Evolutionary conservation across 176 grass and related monocot genomes (phyloP), one percentile per base, ranked within the genome.

Genomic region (Microstegium vimineum): DNA sequence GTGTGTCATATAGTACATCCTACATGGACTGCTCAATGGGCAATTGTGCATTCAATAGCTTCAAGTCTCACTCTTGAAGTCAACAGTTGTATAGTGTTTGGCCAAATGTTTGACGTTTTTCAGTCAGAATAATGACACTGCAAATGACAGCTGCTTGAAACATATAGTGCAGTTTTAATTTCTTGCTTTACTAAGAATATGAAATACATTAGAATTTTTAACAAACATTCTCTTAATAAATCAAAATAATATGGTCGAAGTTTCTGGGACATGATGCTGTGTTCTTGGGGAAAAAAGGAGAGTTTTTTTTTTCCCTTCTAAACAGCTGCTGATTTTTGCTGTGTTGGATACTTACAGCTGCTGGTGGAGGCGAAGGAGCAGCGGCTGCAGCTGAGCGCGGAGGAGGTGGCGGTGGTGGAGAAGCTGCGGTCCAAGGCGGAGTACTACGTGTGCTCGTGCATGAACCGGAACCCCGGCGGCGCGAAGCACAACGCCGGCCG

Each of bases 391-490:
- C 85, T 93, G 32, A 71, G 65, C 52, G 60, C 54, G 0, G 61
- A 87, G 62, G 68, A 93, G 26, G 85, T 47, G 5, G 71, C 38
- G 18, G 87, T 85, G 61, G 76, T 95, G 22, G 91, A 93, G 77
- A 46, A 85, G 75, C 90, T 82, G 71, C 80, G 72, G 0, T 82
- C 84, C 4, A 99, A 95, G 40, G 93, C 69, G 0, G 93, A 93
- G 63, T 83, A 85, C 87, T 98, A 91, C 82, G 68, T 95, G 31
- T 99, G 96, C 87, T 93, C 96, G 26, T 93, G 91, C 81, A 84
- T 99, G 71, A 84, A 86, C 73, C 83, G 70, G 22, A 95, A 93
- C 87, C 74, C 86, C n/a, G 81, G 82, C 66, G 88, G 87, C 74
- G 65, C 78, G 23, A 84, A 62, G 15, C 80, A 84, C 69, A 99